These are phyloP conservation scores for Conoideocrella luteorostrata DNA, from an alignment of 2,329 filamentous ascomycete species.

Conservation along the genomic window DNA sequence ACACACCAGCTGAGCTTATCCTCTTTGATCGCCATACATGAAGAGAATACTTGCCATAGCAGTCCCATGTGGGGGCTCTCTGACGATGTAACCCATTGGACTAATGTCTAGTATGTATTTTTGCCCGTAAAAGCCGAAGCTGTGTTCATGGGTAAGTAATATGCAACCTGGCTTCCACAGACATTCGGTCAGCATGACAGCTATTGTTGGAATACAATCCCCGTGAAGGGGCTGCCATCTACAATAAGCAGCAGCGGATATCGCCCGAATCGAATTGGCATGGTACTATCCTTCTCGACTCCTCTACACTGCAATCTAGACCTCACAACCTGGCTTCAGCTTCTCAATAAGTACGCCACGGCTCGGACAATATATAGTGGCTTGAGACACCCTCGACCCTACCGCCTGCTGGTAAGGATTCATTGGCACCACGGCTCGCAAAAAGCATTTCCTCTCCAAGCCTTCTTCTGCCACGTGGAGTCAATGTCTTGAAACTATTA, in stretches of 20 bases:
- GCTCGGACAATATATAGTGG: slow-evolving; percentile 8
- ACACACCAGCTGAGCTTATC: not conserved
- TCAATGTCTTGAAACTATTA: not conserved
- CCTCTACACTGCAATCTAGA: not conserved
- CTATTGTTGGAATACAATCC: not conserved
- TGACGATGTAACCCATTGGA: slow-evolving; percentile 4
- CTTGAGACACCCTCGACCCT: slow-evolving; percentile 7
- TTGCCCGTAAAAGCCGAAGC: not conserved
- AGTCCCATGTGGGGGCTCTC: not conserved
- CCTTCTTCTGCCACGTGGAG: not conserved
- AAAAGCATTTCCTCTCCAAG: not conserved
- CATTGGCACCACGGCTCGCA: not conserved
- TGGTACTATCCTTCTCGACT: not conserved
- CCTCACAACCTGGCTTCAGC: not conserved
- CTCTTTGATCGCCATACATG: slow-evolving; percentile 4
- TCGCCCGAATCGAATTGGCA: not conserved
- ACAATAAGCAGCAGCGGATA: slow-evolving; percentile 5
- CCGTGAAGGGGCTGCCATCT: not conserved
- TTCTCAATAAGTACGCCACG: not conserved
- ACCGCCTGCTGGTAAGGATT: slow-evolving; percentile 1
- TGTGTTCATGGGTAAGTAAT: not conserved
- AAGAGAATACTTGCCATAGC: slow-evolving; percentile 3
- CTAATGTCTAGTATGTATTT: not conserved
- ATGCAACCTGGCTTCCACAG: not conserved
- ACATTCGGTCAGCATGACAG: slow-evolving; percentile 4